phyloP scores from a whole-genome alignment of 768 basidiomycete genomes.

The Hemileccinum rubropunctum region DNA sequence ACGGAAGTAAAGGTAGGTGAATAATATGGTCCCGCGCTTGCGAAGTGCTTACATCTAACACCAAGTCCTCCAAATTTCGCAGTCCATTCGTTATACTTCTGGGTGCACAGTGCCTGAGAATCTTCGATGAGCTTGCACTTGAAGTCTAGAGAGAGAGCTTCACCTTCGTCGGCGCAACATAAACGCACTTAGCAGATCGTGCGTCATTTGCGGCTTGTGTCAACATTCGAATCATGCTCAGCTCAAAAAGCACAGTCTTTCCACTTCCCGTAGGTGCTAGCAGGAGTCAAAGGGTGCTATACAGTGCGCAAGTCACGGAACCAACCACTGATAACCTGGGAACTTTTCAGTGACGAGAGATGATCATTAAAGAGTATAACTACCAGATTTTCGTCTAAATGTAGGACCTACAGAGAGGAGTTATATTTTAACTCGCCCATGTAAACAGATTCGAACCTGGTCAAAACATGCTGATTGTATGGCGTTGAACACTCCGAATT shows the following conservation, averaged over 20 bases:
- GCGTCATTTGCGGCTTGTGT: conserved; percentile 35
- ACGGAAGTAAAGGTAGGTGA: background rate
- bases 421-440: background rate
- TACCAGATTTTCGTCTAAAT: conserved; percentile 66
- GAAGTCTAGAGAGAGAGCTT: background rate
- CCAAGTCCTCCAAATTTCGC: conserved; percentile 75
- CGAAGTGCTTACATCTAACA: conserved; percentile 57
- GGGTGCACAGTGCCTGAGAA: conserved; percentile 78
- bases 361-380: background rate
- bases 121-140: background rate
- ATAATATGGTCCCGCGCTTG: background rate
- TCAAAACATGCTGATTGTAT: conserved; percentile 85
- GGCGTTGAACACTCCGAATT: conserved; percentile 88
- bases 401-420: conserved; percentile 45
- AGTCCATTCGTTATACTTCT: conserved; percentile 82
- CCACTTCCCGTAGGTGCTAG: conserved; percentile 94
- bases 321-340: conserved; percentile 70
- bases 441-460: conserved; percentile 41
- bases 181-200: conserved; percentile 67
- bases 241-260: conserved; percentile 93
- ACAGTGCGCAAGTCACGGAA: conserved; percentile 4
- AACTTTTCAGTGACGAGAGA: conserved; percentile 9
- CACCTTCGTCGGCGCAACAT: conserved; percentile 93
- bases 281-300: conserved; percentile 3
- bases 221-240: conserved; percentile 79